phyloP scores from a whole-genome alignment of 805 yeast genomes.

The Saccharomycopsis malanga region DNA sequence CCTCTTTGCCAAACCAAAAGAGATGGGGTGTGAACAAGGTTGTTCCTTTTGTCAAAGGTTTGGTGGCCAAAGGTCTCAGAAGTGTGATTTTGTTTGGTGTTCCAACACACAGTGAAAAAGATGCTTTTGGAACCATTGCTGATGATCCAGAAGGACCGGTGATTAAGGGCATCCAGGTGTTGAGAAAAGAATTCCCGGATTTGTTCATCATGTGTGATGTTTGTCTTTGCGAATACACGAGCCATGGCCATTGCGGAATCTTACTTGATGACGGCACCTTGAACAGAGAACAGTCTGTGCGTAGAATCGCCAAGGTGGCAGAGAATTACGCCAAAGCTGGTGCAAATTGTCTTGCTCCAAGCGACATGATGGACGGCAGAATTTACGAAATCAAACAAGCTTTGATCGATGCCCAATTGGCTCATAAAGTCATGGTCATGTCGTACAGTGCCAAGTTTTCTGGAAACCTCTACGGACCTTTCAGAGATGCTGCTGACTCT shows the following conservation, averaged over 20 bases:
- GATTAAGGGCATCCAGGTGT: conserved; percentile 62
- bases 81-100: conserved; percentile 93
- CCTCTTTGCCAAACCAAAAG: conserved; percentile 80
- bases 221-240: conserved; percentile 92
- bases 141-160: conserved; percentile 97
- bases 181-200: conserved; percentile 65
- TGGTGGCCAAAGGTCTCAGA: conserved; percentile 67
- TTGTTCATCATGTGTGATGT: conserved; percentile 90
- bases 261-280: conserved; percentile 81
- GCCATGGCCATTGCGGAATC: conserved; percentile 97
- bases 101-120: conserved; percentile 69
- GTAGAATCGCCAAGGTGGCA: conserved; percentile 88
- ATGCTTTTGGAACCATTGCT: conserved; percentile 77
- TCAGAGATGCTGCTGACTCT: conserved; percentile 95
- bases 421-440: conserved; percentile 84
- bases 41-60: conserved; percentile 71
- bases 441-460: conserved; percentile 92
- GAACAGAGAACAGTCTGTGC: conserved; percentile 65
- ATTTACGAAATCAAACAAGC: conserved; percentile 82
- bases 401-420: conserved; percentile 69
- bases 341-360: conserved; percentile 92
- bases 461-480: conserved; percentile 91
- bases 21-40: conserved; percentile 79
- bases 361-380: conserved; percentile 97
- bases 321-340: conserved; percentile 95